phyloP scores from a whole-genome alignment of 2,329 filamentous ascomycete species.

The Sarocladium brachiariae region DNA sequence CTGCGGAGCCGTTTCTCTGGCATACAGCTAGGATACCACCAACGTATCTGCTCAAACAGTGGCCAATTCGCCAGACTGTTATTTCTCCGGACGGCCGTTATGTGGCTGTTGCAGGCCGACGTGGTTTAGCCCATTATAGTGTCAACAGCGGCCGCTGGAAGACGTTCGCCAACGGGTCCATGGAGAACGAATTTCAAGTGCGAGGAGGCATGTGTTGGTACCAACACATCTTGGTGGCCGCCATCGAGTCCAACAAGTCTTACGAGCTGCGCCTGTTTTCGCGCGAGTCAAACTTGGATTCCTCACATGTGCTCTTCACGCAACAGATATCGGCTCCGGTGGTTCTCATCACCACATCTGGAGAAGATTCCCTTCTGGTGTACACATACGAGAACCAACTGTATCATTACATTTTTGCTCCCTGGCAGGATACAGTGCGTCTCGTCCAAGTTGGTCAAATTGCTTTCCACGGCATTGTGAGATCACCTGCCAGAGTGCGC shows the following conservation, averaged over 20 bases:
- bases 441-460: constrained; percentile 96
- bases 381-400: constrained; percentile 96
- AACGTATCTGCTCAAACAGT: constrained; percentile 81
- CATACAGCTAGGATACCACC: constrained; percentile 83
- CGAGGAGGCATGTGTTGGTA: constrained; percentile 98
- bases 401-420: constrained; percentile 87
- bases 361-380: constrained; percentile 88
- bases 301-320: constrained; percentile 63
- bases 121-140: constrained; percentile 92
- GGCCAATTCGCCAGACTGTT: constrained; percentile 83
- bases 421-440: constrained; percentile 60
- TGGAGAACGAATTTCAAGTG: constrained; percentile 87
- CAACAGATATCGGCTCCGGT: constrained; percentile 77
- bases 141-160: constrained; percentile 93
- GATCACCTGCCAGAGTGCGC: constrained; percentile 85
- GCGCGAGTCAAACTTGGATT: constrained; percentile 72
- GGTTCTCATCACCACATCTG: constrained; percentile 83
- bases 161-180: constrained; percentile 72
- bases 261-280: constrained; percentile 92
- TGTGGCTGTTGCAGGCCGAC: constrained; percentile 87
- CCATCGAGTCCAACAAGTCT: constrained; percentile 76
- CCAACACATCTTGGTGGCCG: constrained; percentile 87
- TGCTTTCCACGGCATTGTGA: constrained; percentile 90
- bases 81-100: constrained; percentile 91
- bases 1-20: constrained; percentile 90